Evolutionary conservation across 2,329 filamentous ascomycete species (phyloP).

Genomic region (Colletotrichum sp.): DNA sequence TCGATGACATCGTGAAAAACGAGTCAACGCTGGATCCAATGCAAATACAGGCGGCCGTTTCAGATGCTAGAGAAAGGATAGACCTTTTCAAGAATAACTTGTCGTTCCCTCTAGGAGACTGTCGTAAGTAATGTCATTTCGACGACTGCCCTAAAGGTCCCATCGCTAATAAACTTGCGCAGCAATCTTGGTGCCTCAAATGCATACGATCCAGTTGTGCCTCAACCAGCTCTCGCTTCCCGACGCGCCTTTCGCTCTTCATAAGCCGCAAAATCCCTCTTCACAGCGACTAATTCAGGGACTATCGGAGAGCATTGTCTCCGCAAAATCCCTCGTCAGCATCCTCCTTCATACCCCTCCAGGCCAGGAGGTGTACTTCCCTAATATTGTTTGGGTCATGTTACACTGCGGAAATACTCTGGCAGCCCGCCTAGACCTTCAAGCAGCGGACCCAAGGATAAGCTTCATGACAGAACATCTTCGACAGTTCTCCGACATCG

Average conservation of each 20-base stretch:
- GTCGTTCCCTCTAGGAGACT: conserved; percentile 32
- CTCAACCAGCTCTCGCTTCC: conserved; percentile 32
- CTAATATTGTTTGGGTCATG: conserved; percentile 36
- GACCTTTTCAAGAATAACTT: conserved; percentile 26
- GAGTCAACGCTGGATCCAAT: conserved; percentile 9
- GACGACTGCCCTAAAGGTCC: accelerated
- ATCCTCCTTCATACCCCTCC: conserved; percentile 29
- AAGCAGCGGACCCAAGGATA: conserved; percentile 29
- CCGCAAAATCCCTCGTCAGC: conserved; percentile 32
- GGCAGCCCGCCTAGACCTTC: conserved; percentile 32
- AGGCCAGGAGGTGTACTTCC: conserved; percentile 30
- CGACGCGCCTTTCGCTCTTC: conserved; percentile 28
- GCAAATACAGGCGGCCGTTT: conserved; percentile 12
- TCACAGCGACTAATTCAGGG: conserved; percentile 26
- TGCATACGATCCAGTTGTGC: conserved; percentile 32
- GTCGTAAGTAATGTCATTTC: conserved; percentile 25
- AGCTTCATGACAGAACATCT: conserved; percentile 29
- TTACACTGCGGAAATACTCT: conserved; percentile 34
- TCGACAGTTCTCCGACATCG: conserved; percentile 32
- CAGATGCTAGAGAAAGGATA: conserved; percentile 8
- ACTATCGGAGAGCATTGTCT: conserved; percentile 34
- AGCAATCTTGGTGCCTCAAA: conserved; percentile 31
- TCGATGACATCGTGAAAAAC: conserved; percentile 30
- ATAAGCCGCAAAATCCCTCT: conserved; percentile 26
- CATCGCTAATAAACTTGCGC: neutral